Conservation (phyloP, 106 monocot species). For the Apostasia shenzhenica region DNA sequence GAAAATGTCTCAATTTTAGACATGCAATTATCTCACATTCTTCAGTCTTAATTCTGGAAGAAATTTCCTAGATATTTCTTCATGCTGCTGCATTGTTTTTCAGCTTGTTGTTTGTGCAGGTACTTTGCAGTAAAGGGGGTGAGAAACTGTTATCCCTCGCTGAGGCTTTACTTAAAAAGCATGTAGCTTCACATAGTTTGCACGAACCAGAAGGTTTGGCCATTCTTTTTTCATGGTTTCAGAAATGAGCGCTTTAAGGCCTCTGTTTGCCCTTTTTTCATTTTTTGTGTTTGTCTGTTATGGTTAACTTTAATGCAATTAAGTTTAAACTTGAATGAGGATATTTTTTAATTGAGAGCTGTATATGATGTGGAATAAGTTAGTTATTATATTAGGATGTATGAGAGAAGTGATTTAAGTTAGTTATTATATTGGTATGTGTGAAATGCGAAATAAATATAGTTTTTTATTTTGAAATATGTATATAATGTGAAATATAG, state of each 20-base stretch:
- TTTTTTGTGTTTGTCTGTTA: neutral
- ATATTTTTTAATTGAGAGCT: too few relatives aligned
- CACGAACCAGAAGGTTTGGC: conserved; percentile 94
- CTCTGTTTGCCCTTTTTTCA: neutral
- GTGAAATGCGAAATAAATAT: too few relatives aligned
- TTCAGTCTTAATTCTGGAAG: neutral
- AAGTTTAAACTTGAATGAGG: too few relatives aligned
- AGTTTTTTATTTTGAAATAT: too few relatives aligned
- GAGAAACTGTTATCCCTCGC: conserved; percentile 76
- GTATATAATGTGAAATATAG: too few relatives aligned
- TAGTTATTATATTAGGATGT: too few relatives aligned
- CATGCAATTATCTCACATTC: neutral
- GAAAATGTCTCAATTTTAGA: neutral
- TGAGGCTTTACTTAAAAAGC: conserved; percentile 88
- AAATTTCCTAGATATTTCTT: neutral
- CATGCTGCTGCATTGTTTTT: neutral
- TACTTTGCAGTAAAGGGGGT: conserved; percentile 53
- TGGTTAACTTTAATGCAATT: too few relatives aligned
- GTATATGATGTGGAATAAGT: too few relatives aligned
- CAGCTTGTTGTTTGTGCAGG: conserved; percentile 33
- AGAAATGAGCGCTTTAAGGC: neutral
- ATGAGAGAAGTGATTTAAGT: too few relatives aligned
- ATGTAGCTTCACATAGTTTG: conserved; percentile 65
- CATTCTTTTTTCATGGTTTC: neutral
- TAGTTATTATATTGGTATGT: too few relatives aligned